These are phyloP conservation scores for Bipolaris bicolor DNA, from an alignment of 2,329 filamentous ascomycete genomes.

Conservation along the genomic window DNA sequence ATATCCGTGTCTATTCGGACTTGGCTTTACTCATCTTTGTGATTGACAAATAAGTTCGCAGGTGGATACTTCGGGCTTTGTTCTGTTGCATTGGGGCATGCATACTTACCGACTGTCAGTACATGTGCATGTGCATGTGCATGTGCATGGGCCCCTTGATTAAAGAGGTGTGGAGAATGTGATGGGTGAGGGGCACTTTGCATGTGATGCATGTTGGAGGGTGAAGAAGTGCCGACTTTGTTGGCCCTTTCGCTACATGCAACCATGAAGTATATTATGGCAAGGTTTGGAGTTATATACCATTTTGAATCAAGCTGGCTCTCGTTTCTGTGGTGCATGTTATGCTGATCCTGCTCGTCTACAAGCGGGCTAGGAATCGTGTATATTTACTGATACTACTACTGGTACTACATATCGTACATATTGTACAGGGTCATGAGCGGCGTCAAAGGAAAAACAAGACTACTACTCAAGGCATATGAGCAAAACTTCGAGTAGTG, in stretches of 20 bases:
- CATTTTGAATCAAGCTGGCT: neutral
- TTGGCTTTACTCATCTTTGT: no score
- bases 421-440: slow-evolving; percentile 21
- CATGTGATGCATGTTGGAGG: neutral
- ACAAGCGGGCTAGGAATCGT: slow-evolving; percentile 2
- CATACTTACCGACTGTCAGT: neutral
- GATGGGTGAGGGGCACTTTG: neutral
- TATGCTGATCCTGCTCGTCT: neutral
- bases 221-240: neutral
- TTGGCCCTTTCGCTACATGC: neutral
- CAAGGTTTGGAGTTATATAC: neutral
- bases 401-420: slow-evolving; percentile 1
- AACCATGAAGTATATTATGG: neutral
- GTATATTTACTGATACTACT: slow-evolving; percentile 13
- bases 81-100: neutral
- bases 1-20: no score
- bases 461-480: neutral
- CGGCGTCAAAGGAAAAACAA: slow-evolving; percentile 4
- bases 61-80: neutral
- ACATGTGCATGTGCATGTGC: neutral
- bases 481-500: neutral
- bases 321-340: neutral
- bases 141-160: neutral
- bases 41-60: no score
- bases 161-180: neutral